Percentiles rank a stretch among this genome's conserved stretches.
phyloP scores from a whole-genome alignment of 129 eudicot species.

The Pulicaria dysenterica region DNA sequence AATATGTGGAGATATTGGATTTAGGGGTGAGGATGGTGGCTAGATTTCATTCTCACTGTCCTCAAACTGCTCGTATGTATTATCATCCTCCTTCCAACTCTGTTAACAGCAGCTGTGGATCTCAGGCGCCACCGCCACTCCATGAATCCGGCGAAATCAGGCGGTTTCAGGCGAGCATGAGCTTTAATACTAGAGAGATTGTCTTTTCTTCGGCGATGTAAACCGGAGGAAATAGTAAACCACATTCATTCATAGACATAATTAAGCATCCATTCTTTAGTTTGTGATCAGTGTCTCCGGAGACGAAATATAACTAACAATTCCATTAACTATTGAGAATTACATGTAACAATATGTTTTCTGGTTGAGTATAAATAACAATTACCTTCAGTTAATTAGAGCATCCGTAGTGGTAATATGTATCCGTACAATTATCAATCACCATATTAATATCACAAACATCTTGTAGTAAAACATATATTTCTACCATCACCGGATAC shows the following conservation, averaged over 20 bases:
- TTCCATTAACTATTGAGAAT: too few species aligned
- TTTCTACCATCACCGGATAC: too few species aligned
- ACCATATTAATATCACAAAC: too few species aligned
- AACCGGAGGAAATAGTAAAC: neutral
- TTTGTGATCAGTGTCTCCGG: too few species aligned
- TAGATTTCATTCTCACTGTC: conserved; percentile 42
- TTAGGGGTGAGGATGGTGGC: conserved; percentile 36
- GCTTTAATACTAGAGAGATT: conserved; percentile 34
- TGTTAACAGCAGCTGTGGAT: neutral
- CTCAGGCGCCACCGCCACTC: conserved; percentile 22
- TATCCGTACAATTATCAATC: too few species aligned
- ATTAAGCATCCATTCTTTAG: neutral
- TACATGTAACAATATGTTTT: too few species aligned
- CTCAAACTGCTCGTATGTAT: conserved; percentile 41
- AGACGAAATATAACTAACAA: too few species aligned
- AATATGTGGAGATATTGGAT: conserved; percentile 35
- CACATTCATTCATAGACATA: neutral
- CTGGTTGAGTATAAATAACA: too few species aligned
- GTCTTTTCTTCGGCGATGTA: conserved; percentile 32
- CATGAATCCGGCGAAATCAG: conserved; percentile 18
- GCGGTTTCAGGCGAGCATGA: conserved; percentile 30
- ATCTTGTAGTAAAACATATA: too few species aligned
- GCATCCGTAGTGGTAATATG: too few species aligned
- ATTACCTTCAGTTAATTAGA: too few species aligned
- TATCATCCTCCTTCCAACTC: conserved; percentile 39